Evolutionary conservation across 1,284 basidiomycete genomes (phyloP).

Genomic region (Paramarasmius palmivorus): DNA sequence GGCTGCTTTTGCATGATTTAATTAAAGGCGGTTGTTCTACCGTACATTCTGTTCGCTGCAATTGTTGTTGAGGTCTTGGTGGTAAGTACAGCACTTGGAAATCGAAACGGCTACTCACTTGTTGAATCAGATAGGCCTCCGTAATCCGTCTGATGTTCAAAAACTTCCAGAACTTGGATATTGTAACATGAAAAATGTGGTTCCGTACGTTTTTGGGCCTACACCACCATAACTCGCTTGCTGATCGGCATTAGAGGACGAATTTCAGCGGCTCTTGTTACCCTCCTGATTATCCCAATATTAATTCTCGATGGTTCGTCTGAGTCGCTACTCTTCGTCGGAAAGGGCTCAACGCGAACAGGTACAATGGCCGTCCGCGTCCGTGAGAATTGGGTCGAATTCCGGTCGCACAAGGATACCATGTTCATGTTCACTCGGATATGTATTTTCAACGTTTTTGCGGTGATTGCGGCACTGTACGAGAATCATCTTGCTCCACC

Average conservation of each 20-base stretch:
- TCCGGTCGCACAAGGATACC: neutral
- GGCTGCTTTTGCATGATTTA: no score
- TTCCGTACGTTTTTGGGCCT: neutral
- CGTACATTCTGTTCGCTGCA: no score
- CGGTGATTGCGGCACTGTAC: neutral
- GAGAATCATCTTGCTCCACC: neutral
- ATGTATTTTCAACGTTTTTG: neutral
- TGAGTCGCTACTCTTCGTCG: neutral
- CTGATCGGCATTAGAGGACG: neutral
- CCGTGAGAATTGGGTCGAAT: neutral
- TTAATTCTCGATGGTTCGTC: neutral
- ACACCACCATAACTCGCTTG: neutral
- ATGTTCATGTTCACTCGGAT: neutral
- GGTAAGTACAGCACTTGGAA: neutral
- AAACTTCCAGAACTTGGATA: neutral
- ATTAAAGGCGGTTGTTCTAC: no score
- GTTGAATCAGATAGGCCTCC: neutral
- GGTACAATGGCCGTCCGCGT: neutral
- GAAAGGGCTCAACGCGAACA: no score
- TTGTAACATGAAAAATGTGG: neutral
- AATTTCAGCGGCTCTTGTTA: constrained; percentile 7
- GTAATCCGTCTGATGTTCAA: neutral
- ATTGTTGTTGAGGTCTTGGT: neutral
- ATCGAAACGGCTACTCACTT: no score
- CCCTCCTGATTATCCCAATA: neutral